phyloP scores from a whole-genome alignment of 1,284 basidiomycete species.

The Stygiomarasmius scandens region DNA sequence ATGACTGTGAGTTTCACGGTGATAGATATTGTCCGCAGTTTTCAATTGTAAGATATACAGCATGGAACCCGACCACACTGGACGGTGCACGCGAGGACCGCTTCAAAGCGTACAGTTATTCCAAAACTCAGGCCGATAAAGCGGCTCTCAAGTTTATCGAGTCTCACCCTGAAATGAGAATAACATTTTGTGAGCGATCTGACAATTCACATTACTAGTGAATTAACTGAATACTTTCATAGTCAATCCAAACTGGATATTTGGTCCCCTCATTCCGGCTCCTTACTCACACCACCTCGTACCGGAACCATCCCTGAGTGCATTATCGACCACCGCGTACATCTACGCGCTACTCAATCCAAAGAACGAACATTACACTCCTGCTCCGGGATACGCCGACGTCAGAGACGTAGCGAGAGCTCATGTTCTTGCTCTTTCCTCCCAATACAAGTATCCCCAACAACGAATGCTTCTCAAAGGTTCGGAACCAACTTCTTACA shows the following conservation, averaged over 20 bases:
- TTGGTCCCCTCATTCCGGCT: not conserved
- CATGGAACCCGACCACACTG: not conserved
- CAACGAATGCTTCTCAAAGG: not conserved
- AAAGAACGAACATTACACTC: not conserved
- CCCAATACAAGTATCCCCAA: not conserved
- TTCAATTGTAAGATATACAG: not conserved
- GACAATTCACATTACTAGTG: not conserved
- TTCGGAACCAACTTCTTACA: not conserved
- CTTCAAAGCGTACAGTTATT: not conserved
- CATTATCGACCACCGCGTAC: not conserved
- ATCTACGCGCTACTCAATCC: not conserved
- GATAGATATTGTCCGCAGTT: not conserved
- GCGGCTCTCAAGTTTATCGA: not conserved
- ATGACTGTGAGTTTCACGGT: not conserved
- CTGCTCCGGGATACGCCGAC: not conserved
- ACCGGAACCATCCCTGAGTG: not conserved
- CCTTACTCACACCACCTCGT: not conserved
- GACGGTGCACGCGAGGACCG: not conserved
- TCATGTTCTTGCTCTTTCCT: conserved; percentile 1
- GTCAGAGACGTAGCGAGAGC: conserved; percentile 5
- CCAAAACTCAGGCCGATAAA: not conserved
- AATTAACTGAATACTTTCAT: not conserved
- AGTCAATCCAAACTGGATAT: not conserved
- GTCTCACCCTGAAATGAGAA: not conserved
- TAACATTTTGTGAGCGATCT: not conserved